Base-by-base conservation (phyloP, 371 early-diverging fungal genomes). In the Mycotypha africana region DNA sequence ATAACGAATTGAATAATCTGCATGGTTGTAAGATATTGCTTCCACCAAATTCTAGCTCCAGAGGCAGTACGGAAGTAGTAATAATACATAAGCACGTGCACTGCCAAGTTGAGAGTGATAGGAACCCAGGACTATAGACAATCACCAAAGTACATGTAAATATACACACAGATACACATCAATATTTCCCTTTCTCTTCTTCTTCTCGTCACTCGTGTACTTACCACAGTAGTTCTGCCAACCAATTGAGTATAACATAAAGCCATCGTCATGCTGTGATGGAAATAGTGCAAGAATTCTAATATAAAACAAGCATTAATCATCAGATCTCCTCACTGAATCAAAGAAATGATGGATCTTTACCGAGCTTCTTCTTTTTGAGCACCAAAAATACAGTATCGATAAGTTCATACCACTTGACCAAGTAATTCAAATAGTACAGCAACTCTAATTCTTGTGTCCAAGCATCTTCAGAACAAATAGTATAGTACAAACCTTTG, bases 41-140 rank as follows among this genome's bases (percentile, higher is more conserved):
- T 93, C 91, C 91, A 91, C 91, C 90, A 91, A 49, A 88, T 75
- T 54, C 71, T 75, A 60, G 77, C 84, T 25, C 86, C 85, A 26
- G 85, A 70, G 20, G 88, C 78, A 4, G 90, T 85, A 47, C 88
- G 83, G 68, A 82, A 88, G 69, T 91, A 92, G 70, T 89, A 91
- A 58, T 85, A 87, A 70, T 88, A 88, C 91, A 91, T 91, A 50
- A 89, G 65, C 26, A 89, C 86, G 54, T 93, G 93, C 4, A 93
- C 91, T 14, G 79, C 67, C 68, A 93, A 70, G 66, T 93, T 93
- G 45, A 93, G 68, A 10, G 63, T 54, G 47, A 88, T 82, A 42
- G 81, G 81, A 12, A 85, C 84, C 86, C 86, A 88, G 0, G 76
- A 73, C 63, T 80, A 65, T 37, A 8, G 7, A 10, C 2, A 24